phyloP scores from a whole-genome alignment of 805 yeast genomes.

The Blastobotrys muscicola region DNA sequence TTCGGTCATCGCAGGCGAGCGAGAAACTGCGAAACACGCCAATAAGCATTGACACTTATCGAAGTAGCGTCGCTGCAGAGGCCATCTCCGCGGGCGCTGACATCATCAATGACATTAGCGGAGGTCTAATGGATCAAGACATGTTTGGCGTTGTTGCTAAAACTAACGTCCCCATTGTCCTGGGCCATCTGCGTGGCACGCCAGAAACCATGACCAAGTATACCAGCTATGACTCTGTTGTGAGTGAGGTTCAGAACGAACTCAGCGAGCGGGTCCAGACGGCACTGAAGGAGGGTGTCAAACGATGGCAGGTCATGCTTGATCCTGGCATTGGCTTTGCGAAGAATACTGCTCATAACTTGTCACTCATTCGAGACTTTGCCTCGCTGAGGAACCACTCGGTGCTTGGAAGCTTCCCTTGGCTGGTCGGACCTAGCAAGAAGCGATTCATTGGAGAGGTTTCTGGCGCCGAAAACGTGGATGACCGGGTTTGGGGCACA shows the following conservation, averaged over 20 bases:
- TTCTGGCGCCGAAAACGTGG: slow-evolving; percentile 47
- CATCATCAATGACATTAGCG: slow-evolving; percentile 83
- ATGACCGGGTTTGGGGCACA: slow-evolving; percentile 66
- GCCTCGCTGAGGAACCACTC: slow-evolving; percentile 13
- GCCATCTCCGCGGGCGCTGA: slow-evolving; percentile 75
- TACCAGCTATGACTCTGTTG: slow-evolving; percentile 43
- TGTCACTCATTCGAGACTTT: slow-evolving; percentile 44
- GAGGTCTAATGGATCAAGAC: slow-evolving; percentile 70
- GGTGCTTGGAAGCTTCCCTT: slow-evolving; percentile 40
- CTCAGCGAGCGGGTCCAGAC: slow-evolving; percentile 42
- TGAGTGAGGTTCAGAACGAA: slow-evolving; percentile 58
- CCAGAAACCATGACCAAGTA: slow-evolving; percentile 61
- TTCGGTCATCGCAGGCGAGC: slow-evolving; percentile 36
- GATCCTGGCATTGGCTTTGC: slow-evolving; percentile 98
- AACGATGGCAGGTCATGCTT: slow-evolving; percentile 81
- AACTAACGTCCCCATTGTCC: slow-evolving; percentile 57
- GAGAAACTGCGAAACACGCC: slow-evolving; percentile 34
- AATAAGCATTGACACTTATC: slow-evolving; percentile 82
- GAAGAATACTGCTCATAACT: slow-evolving; percentile 63
- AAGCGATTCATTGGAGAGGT: slow-evolving; percentile 76
- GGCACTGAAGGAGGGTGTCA: slow-evolving; percentile 56
- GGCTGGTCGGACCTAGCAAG: slow-evolving; percentile 80
- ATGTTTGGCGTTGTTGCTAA: slow-evolving; percentile 66
- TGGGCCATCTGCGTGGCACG: slow-evolving; percentile 80
- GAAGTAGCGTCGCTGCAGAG: slow-evolving; percentile 62